These are phyloP conservation scores for Dendrocalamus latiflorus DNA, from an alignment of 202 grass and related monocot species.

Conservation along the genomic window DNA sequence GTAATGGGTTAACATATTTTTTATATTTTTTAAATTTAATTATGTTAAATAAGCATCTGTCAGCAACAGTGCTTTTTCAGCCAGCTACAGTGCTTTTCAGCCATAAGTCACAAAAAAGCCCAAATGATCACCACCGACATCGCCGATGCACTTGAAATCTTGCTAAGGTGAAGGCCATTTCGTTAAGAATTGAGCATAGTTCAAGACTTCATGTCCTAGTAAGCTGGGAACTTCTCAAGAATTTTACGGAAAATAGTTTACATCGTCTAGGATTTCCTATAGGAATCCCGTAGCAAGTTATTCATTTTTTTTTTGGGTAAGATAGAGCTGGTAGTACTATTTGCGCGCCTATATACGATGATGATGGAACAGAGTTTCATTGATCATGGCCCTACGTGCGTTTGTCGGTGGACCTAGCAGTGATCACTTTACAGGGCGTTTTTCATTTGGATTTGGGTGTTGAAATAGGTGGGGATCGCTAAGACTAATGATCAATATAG, in stretches of 20 bases:
- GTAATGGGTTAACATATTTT: too few species aligned
- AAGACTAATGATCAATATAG: background rate
- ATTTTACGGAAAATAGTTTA: background rate
- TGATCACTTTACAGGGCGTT: slow-evolving; percentile 10
- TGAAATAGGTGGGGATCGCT: slow-evolving; percentile 12
- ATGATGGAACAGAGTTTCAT: background rate
- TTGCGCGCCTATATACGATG: background rate
- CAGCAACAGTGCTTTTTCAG: too few species aligned
- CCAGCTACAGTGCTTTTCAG: too few species aligned
- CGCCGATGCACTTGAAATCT: background rate
- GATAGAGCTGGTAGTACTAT: background rate
- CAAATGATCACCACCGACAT: too few species aligned
- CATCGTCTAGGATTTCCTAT: background rate
- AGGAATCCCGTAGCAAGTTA: background rate
- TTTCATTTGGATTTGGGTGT: slow-evolving; percentile 14
- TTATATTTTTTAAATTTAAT: too few species aligned
- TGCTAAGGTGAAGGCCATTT: background rate
- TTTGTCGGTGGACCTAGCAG: slow-evolving; percentile 44
- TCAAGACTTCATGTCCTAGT: background rate
- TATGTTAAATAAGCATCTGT: too few species aligned
- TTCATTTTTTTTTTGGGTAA: background rate
- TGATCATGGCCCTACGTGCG: slow-evolving; percentile 27
- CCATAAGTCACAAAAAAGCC: too few species aligned
- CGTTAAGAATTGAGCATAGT: too few species aligned
- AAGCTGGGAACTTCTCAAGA: background rate